phyloP scores from a whole-genome alignment of 139 green algal genomes.

The Haematococcus lacustris region DNA sequence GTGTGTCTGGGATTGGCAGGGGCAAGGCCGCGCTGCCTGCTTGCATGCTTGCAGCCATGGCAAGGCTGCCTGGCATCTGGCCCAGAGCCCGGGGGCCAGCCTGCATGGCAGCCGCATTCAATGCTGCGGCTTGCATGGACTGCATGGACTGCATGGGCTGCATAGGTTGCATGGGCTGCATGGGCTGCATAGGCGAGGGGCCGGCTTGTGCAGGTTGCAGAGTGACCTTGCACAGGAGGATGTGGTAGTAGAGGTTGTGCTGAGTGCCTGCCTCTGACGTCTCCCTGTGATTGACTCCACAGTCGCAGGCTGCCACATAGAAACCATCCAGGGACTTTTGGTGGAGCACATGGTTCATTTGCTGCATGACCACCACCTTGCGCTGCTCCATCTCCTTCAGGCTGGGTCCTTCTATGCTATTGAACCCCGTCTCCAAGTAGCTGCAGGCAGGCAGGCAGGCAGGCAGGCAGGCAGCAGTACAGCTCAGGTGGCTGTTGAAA shows the following conservation, averaged over 20 bases:
- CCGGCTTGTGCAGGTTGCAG: constrained; percentile 24
- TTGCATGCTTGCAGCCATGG: too few species aligned
- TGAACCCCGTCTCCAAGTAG: constrained; percentile 32
- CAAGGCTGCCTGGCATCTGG: too few species aligned
- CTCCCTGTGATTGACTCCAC: constrained; percentile 10
- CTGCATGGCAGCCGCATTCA: constrained; percentile 7
- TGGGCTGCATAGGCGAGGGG: constrained; percentile 17
- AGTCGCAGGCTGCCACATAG: constrained; percentile 12
- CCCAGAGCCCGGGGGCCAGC: neutral
- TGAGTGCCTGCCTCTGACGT: constrained; percentile 9
- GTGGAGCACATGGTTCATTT: constrained; percentile 23
- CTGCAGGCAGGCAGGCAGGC: too few species aligned
- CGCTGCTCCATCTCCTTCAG: constrained; percentile 18
- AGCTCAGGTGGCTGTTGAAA: too few species aligned
- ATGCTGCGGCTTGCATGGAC: too few species aligned
- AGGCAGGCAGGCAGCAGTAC: too few species aligned
- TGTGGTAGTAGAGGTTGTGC: constrained; percentile 30
- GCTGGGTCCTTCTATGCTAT: constrained; percentile 14
- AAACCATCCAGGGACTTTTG: constrained; percentile 16
- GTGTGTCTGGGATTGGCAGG: too few species aligned
- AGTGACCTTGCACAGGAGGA: constrained; percentile 19
- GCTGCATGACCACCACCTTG: constrained; percentile 27
- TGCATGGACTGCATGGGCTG: neutral
- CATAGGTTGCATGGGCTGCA: constrained; percentile 27
- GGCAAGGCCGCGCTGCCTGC: too few species aligned